phyloP scores from a whole-genome alignment of 345 rosid genomes.

The Mercurialis annua region DNA sequence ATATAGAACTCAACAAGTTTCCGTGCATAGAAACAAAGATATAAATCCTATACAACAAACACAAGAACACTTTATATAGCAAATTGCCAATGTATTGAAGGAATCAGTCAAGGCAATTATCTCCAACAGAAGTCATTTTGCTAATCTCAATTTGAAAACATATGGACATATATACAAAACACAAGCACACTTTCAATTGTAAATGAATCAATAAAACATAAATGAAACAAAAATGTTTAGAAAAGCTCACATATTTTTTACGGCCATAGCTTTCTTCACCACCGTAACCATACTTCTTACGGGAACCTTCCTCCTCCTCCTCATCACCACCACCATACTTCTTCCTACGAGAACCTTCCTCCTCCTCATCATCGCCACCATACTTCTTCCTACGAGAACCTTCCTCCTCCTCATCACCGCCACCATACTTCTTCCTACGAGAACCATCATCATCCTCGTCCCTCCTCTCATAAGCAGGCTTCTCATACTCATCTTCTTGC shows the following conservation, averaged over 20 bases:
- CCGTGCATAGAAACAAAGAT: no score
- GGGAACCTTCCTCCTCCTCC: constrained; percentile 27
- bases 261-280: constrained; percentile 70
- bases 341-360: constrained; percentile 29
- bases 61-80: no score
- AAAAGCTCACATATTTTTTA: constrained; percentile 72
- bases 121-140: no score
- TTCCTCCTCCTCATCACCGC: constrained; percentile 38
- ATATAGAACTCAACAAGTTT: no score
- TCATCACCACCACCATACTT: constrained; percentile 39
- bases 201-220: not conserved
- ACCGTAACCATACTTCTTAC: constrained; percentile 36
- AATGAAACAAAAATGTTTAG: not conserved
- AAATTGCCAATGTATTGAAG: no score
- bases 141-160: no score
- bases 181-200: not conserved
- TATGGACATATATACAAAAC: no score
- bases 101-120: no score
- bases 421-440: constrained; percentile 24
- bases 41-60: no score
- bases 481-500: constrained; percentile 10
- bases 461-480: constrained; percentile 19
- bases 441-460: constrained; percentile 25
- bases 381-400: constrained; percentile 22
- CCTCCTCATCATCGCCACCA: constrained; percentile 23